These are phyloP conservation scores for Mycena haematopus DNA, from an alignment of 768 basidiomycete species.

Conservation along the genomic window DNA sequence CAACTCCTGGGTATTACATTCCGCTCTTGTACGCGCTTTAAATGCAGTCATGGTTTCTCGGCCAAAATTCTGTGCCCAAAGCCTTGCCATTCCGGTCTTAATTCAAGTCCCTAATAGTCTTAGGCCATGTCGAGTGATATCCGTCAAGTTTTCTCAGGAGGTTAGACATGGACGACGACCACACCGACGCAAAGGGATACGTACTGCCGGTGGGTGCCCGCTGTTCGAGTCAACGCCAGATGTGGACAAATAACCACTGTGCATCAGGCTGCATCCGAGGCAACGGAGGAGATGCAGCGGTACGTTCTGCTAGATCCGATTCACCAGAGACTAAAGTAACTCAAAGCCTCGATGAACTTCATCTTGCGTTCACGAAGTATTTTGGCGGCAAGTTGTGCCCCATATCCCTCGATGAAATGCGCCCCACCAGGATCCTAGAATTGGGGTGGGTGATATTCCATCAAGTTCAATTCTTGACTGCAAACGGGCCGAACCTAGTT, in stretches of 20 bases:
- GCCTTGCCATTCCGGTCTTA: no score
- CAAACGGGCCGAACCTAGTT: neutral
- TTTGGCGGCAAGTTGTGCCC: neutral
- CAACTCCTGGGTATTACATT: no score
- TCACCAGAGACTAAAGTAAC: neutral
- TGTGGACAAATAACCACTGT: neutral
- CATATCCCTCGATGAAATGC: neutral
- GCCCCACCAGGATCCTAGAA: neutral
- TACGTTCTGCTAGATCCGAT: neutral
- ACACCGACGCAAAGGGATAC: neutral
- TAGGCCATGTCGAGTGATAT: no score
- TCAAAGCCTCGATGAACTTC: neutral
- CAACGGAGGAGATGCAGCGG: neutral
- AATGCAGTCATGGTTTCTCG: no score
- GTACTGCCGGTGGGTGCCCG: neutral
- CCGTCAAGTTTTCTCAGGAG: no score
- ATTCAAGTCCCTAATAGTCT: no score
- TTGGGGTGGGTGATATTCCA: neutral
- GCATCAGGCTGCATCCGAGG: neutral
- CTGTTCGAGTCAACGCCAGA: neutral
- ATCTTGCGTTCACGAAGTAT: neutral
- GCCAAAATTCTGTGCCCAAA: no score
- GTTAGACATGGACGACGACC: neutral
- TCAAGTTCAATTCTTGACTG: neutral
- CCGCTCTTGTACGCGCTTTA: no score